These are phyloP conservation scores for Fusarium lyarnte DNA, from an alignment of 2,329 filamentous ascomycete genomes.

Conservation along the genomic window DNA sequence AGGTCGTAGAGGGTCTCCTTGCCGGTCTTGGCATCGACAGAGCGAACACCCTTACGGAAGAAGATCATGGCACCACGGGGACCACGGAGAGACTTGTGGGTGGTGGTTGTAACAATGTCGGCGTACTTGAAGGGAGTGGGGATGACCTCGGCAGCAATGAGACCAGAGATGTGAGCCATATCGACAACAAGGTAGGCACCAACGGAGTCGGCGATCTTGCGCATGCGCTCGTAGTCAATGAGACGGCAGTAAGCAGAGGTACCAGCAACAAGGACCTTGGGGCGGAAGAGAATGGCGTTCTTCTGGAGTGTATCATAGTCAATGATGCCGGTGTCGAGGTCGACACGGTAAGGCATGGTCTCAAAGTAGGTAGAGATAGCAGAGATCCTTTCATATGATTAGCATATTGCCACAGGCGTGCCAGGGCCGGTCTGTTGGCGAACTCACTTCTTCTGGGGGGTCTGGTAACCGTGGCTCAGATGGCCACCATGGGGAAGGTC, in stretches of 20 bases:
- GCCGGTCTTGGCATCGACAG: constrained; percentile 87
- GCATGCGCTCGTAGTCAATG: constrained; percentile 97
- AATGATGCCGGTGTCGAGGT: constrained; percentile 91
- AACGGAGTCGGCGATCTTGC: constrained; percentile 91
- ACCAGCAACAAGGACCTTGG: constrained; percentile 95
- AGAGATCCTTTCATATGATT: constrained; percentile 72
- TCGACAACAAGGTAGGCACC: constrained; percentile 96
- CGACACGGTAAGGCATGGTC: constrained; percentile 94
- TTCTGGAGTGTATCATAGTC: constrained; percentile 95
- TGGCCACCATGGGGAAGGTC: constrained; percentile 95
- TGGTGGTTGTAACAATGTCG: constrained; percentile 97
- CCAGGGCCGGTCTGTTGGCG: background rate
- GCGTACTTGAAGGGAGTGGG: constrained; percentile 92
- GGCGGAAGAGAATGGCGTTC: constrained; percentile 90
- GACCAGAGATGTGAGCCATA: constrained; percentile 98
- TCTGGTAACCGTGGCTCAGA: constrained; percentile 97
- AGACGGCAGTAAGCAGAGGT: constrained; percentile 98
- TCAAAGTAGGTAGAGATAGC: constrained; percentile 99
- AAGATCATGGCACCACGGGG: constrained; percentile 99
- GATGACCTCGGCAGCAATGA: constrained; percentile 92
- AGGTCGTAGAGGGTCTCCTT: constrained; percentile 93
- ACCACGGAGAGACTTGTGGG: constrained; percentile 98
- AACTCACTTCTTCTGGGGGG: constrained; percentile 84
- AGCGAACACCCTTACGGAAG: constrained; percentile 96
- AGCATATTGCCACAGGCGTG: background rate